Evolutionary conservation across 2,329 filamentous ascomycete species (phyloP), one percentile per base, ranked within the genome.

Genomic region (Thelonectria rubi): DNA sequence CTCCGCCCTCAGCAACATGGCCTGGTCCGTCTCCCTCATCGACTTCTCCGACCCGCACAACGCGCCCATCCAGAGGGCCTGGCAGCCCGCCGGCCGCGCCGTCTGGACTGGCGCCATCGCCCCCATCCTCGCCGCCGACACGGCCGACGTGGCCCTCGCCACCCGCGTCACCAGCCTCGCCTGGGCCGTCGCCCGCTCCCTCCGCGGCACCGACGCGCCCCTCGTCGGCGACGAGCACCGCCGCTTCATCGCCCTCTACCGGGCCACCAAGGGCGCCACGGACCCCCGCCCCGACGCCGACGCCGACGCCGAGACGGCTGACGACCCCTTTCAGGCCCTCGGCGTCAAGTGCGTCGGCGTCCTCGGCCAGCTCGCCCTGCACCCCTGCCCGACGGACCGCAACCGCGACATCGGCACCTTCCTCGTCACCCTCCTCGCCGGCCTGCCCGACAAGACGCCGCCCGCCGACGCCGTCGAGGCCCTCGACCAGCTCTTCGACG

Each of bases 321-420:
- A 80, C 8, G 87, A 89, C 64, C 84, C 86, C 26, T 87, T 89
- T 76, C 86, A 87, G 73, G 80, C 80, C 39, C 81, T 90, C 3
- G 83, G 86, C 26, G 86, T 90, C 65, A 90, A 89, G 77, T 89
- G 86, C 69, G 80, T 91, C 65, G 88, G 88, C 55, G 86, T 89
- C 7, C 80, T 91, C 11, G 88, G 88, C 61, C 85, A 87, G 69
- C 80, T 91, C 9, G 88, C 87, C 1, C 78, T 84, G 9, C 76
- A 84, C 54, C 84, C 85, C 4, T 82, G 84, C 2, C 82, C 86
- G 0, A 56, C 82, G 10, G 74, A 78, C 12, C 76, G 84, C 30
- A 91, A 90, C 77, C 82, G 85, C 46, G 85, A 89, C 59, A 84
- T 91, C 56, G 88, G 87, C 49, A 79, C 84, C 15, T 91, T 90